Percentiles rank a stretch among this genome's conserved stretches.
Conservation (phyloP, 352 stramenopile species). For the Phytophthora meadii region DNA sequence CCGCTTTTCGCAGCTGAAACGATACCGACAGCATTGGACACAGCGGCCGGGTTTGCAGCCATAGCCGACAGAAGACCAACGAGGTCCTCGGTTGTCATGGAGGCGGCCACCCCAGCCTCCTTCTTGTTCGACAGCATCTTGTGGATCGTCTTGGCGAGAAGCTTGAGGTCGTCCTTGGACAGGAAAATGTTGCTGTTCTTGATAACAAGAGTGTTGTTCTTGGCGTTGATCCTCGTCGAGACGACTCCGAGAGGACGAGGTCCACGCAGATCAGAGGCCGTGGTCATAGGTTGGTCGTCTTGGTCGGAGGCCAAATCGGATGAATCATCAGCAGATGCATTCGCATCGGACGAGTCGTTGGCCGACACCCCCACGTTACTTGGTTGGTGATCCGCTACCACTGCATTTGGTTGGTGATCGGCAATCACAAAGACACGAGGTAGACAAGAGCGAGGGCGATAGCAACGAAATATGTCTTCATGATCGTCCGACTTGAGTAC, state of each 20-base stretch:
- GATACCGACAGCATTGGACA: constrained; percentile 12
- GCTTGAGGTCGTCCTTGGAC: constrained; percentile 13
- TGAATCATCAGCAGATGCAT: constrained; percentile 10
- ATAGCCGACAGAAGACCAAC: constrained; percentile 6
- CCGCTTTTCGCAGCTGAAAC: constrained; percentile 5
- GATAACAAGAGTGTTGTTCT: constrained; percentile 25
- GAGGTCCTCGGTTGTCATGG: constrained; percentile 8
- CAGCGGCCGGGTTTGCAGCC: constrained; percentile 10
- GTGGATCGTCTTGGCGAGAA: constrained; percentile 15
- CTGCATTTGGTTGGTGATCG: background rate
- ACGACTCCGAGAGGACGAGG: constrained; percentile 1
- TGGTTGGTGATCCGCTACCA: too few species aligned
- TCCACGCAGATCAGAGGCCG: background rate
- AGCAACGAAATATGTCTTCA: constrained; percentile 11
- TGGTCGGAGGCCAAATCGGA: constrained; percentile 2
- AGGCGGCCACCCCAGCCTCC: background rate
- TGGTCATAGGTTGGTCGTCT: constrained; percentile 13
- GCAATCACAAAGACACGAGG: constrained; percentile 16
- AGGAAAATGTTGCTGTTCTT: constrained; percentile 9
- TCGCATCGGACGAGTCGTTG: constrained; percentile 17
- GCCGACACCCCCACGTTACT: background rate
- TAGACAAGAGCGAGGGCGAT: constrained; percentile 14
- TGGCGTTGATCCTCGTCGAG: constrained; percentile 17
- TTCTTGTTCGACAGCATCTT: constrained; percentile 11
- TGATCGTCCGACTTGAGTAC: constrained; percentile 21